Percentiles rank a stretch among this genome's conserved stretches.
Conservation (phyloP, 2,329 filamentous ascomycete species). For the Trichoderma sp. region DNA sequence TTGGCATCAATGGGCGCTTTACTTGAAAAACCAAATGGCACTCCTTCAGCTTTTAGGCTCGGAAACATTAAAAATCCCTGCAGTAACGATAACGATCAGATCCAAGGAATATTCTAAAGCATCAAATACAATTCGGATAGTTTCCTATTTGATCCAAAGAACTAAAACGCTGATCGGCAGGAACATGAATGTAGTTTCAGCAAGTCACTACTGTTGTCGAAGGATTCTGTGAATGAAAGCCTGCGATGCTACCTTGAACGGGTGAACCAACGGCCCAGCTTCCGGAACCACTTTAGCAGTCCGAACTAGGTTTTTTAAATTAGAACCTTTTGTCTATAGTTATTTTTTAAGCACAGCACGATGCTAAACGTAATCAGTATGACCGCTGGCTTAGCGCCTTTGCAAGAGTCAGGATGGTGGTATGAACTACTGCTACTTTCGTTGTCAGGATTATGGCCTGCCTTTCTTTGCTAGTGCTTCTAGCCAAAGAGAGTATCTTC, state of each 20-base stretch:
- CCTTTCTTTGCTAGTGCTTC: not conserved
- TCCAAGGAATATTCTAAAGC: not conserved
- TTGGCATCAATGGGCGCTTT: not conserved
- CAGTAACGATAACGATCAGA: not conserved
- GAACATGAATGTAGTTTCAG: not conserved
- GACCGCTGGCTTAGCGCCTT: not conserved
- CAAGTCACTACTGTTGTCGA: not conserved
- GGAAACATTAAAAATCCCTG: not conserved
- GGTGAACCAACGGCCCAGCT: not conserved
- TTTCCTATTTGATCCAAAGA: not conserved
- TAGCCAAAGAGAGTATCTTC: not conserved
- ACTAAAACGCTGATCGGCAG: not conserved
- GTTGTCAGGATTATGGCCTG: not conserved
- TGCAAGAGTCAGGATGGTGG: not conserved
- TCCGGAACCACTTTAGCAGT: not conserved
- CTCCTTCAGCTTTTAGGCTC: not conserved
- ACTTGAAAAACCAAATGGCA: not conserved
- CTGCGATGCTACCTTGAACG: not conserved
- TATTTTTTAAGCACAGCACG: not conserved
- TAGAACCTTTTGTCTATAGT: conserved; percentile 4
- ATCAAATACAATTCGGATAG: not conserved
- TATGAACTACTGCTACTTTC: not conserved
- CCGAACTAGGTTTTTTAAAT: not conserved
- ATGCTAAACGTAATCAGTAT: not conserved
- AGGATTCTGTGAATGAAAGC: not conserved